A percentile compares a stretch with the other conserved stretches of the same genome.
These are phyloP conservation scores for Teunomyces barrocoloradensis DNA, from an alignment of 805 yeast species.

Conservation along the genomic window DNA sequence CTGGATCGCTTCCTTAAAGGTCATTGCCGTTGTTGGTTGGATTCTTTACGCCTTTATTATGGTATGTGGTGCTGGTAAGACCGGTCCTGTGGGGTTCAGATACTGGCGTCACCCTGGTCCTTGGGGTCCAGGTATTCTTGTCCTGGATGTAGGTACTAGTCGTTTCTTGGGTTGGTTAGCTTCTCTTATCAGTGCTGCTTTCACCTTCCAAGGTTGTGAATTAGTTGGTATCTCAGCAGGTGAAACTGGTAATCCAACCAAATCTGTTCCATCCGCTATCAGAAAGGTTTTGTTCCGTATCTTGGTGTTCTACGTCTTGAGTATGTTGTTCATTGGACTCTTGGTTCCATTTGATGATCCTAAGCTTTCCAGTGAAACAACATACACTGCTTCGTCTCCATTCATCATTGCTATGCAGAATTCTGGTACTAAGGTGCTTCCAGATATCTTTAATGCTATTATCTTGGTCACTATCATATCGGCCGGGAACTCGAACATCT, in stretches of 20 bases:
- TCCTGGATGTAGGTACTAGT: conserved; percentile 47
- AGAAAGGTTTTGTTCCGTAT: conserved; percentile 68
- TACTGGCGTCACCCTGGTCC: conserved; percentile 82
- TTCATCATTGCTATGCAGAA: conserved; percentile 69
- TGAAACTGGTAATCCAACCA: conserved; percentile 68
- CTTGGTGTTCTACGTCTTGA: conserved; percentile 59
- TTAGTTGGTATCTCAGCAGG: conserved; percentile 74
- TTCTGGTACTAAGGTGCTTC: conserved; percentile 64
- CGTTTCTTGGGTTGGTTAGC: conserved; percentile 69
- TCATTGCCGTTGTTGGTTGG: conserved; percentile 70
- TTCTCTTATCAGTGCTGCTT: conserved; percentile 70
- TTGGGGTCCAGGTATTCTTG: conserved; percentile 64
- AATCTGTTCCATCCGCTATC: conserved; percentile 69
- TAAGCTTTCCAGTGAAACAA: conserved; percentile 34
- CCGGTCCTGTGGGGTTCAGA: conserved; percentile 74
- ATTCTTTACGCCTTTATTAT: conserved; percentile 62
- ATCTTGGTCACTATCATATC: conserved; percentile 64
- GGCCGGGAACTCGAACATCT: conserved; percentile 77
- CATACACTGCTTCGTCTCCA: conserved; percentile 58
- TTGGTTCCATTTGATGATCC: conserved; percentile 69
- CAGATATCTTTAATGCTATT: conserved; percentile 71
- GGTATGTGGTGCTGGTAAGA: conserved; percentile 71
- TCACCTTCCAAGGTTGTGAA: conserved; percentile 80
- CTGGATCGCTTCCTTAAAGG: conserved; percentile 68
- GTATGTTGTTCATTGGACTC: conserved; percentile 67